Base-by-base conservation (phyloP, 306 rosid species). In the Rosa persica region DNA sequence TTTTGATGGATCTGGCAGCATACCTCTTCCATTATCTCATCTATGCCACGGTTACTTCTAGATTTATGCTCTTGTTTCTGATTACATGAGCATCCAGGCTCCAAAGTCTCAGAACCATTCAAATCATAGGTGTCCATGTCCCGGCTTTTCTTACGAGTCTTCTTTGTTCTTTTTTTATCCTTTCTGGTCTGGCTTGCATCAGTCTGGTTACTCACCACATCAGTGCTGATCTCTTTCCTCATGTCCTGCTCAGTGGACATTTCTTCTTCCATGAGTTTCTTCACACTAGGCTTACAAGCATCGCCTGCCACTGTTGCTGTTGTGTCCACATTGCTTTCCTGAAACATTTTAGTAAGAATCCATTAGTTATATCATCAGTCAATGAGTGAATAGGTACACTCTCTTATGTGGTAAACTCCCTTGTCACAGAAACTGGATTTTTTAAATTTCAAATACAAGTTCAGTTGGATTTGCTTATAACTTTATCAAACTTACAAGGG, bases 261-360 rank as follows among this genome's bases (percentile, higher is more conserved):
- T 87, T 96, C 97, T 83, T 91, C 94, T 83, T 93, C 98, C 22
- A 96, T 96, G 78, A 96, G 97, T 87, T 93, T 93, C 91, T 91
- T 96, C 87, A 93, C 98, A 60, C 98, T 93, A 39, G 93, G 96
- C 89, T 91, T 93, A 79, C 82, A 82, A 52, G 80, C 79, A 82
- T 73, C 74, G 51, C 76, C n/a, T 62, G 67, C 74, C 81, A 76
- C 73, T 23, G 74, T 80, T 75, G 68, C 72, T 72, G 81, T 77
- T 25, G 69, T 79, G 75, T 76, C 77, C 81, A 78, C 92, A 67
- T 78, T 79, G 49, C 22, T 67, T n/a, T 87, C 94, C 98, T 94
- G 96, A 85, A 88, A 79, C 62, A 79, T 71, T 38, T 80, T 17
- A 55, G 76, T 67, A 52, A 49, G 73, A 60, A 61, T 72, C 57